Evolutionary conservation across 352 stramenopile genomes (phyloP).

Genomic region (Globisporangium radiosum): DNA sequence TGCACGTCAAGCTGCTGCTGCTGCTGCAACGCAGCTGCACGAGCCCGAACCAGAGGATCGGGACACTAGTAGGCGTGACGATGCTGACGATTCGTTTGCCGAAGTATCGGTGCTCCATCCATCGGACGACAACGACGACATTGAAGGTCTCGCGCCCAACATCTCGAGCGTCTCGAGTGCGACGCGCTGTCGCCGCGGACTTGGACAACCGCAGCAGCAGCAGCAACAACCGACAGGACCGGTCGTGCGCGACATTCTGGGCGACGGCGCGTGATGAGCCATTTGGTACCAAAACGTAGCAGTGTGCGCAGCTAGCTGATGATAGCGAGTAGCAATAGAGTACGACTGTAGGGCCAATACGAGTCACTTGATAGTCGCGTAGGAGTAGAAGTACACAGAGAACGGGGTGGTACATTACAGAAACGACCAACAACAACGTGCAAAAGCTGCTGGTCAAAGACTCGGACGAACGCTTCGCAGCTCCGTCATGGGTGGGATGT

Average conservation of each 20-base stretch:
- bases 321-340: background rate
- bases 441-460: too few relatives aligned
- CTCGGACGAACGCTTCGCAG: too few relatives aligned
- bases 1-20: conserved; percentile 5
- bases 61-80: background rate
- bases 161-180: conserved; percentile 12
- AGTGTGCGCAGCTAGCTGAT: background rate
- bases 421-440: too few relatives aligned
- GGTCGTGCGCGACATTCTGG: conserved; percentile 37
- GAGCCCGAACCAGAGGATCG: conserved; percentile 17
- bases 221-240: conserved; percentile 12
- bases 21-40: conserved; percentile 13
- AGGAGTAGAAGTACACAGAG: too few relatives aligned
- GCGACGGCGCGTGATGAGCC: conserved; percentile 14
- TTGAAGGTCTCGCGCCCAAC: conserved; percentile 35
- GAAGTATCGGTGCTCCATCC: conserved; percentile 34
- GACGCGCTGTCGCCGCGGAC: background rate
- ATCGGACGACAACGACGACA: conserved; percentile 24
- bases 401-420: too few relatives aligned
- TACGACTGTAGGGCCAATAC: too few relatives aligned
- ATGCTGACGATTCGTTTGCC: conserved; percentile 6
- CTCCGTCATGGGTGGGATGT: too few relatives aligned
- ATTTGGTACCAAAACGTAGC: background rate
- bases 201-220: background rate
- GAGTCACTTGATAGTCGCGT: too few relatives aligned